Evolutionary conservation across 176 grass and related monocot species (phyloP).

Genomic region (Triticum urartu): DNA sequence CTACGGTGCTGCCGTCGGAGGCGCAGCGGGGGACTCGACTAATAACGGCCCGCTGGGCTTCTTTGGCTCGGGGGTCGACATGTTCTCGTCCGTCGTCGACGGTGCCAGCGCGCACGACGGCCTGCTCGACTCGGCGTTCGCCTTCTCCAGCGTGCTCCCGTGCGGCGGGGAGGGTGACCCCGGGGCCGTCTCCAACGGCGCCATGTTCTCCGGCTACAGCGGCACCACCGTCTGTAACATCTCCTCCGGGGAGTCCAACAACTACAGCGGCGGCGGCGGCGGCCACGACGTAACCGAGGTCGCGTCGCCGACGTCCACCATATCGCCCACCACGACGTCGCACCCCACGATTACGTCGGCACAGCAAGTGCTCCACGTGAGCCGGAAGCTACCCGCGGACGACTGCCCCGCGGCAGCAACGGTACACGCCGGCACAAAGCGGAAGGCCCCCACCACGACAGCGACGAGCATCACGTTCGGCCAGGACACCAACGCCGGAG

Average conservation of each 20-base stretch:
- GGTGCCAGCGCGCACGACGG: conserved; percentile 4
- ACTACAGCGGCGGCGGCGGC: conserved; percentile 34
- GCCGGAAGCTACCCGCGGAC: conserved; percentile 40
- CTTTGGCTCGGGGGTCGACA: conserved; percentile 21
- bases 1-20: neutral
- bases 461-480: conserved; percentile 49
- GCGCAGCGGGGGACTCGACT: neutral
- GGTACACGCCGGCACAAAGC: neutral
- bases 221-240: conserved; percentile 57
- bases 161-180: neutral
- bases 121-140: conserved; percentile 43
- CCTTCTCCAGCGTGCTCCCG: conserved; percentile 30
- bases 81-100: conserved; percentile 19
- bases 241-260: conserved; percentile 76
- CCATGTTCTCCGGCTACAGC: conserved; percentile 51
- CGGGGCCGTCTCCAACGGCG: conserved; percentile 29
- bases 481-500: neutral
- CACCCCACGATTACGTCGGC: neutral
- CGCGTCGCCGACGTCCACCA: conserved; percentile 58
- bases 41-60: conserved; percentile 15
- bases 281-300: conserved; percentile 46
- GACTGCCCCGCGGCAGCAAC: neutral
- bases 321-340: conserved; percentile 35
- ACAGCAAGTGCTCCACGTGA: neutral
- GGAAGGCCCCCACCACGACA: neutral